A percentile compares a stretch with the other conserved stretches of the same genome.
Conservation (phyloP, 2,329 filamentous ascomycete genomes). For the Nigrospora osmanthi region DNA sequence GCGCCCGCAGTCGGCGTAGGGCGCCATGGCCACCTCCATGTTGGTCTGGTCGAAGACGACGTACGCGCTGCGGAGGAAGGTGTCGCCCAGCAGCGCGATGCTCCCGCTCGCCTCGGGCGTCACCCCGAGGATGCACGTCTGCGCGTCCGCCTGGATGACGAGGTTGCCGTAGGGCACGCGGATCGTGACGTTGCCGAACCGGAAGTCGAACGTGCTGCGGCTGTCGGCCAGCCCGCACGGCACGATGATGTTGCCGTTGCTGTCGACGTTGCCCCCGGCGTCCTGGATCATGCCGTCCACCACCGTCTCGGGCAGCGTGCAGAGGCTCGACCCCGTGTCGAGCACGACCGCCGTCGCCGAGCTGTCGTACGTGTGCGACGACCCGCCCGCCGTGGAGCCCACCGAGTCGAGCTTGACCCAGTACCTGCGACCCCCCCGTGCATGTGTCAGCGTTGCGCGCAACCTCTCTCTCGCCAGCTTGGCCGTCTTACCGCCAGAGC, state of each 20-base stretch:
- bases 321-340: constrained; percentile 64
- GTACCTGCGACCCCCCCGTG: constrained; percentile 40
- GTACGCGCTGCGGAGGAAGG: constrained; percentile 48
- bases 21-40: constrained; percentile 38
- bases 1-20: constrained; percentile 41
- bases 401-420: constrained; percentile 41
- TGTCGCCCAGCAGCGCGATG: constrained; percentile 48
- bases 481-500: neutral
- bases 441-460: constrained; percentile 30
- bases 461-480: neutral
- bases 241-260: constrained; percentile 35
- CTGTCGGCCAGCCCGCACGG: constrained; percentile 33
- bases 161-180: constrained; percentile 41
- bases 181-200: constrained; percentile 38
- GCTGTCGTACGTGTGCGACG: constrained; percentile 24
- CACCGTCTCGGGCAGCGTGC: constrained; percentile 53
- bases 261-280: constrained; percentile 31
- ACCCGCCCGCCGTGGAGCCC: constrained; percentile 27
- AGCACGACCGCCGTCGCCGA: constrained; percentile 50
- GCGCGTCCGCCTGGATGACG: constrained; percentile 25
- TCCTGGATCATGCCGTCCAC: constrained; percentile 40
- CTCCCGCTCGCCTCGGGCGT: constrained; percentile 27
- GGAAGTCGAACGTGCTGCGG: constrained; percentile 35
- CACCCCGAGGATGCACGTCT: constrained; percentile 40
- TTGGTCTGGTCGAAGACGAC: constrained; percentile 45